Conservation (phyloP, 192 early-diverging fungal genomes). For the Coemansia umbellata region DNA sequence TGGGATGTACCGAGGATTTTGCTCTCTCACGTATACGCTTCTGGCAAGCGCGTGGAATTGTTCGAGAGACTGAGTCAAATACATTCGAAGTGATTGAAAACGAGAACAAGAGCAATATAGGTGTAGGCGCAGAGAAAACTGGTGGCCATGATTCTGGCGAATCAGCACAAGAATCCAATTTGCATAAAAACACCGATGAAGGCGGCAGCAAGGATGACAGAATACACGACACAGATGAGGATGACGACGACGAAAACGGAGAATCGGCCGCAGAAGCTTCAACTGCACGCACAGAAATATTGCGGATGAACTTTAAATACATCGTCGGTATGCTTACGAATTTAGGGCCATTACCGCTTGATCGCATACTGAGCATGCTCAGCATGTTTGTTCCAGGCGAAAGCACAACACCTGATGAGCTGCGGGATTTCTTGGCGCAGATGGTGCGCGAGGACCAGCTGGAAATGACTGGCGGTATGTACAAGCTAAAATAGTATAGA, state of each 20-base stretch:
- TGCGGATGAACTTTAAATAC: slow-evolving; percentile 53
- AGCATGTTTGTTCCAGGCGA: slow-evolving; percentile 52
- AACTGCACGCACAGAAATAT: slow-evolving; percentile 25
- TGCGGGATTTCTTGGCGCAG: slow-evolving; percentile 41
- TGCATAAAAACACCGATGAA: too few species aligned
- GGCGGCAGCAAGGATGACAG: neutral
- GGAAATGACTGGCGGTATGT: slow-evolving; percentile 46
- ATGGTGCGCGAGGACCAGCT: slow-evolving; percentile 52
- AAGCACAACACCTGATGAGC: slow-evolving; percentile 27
- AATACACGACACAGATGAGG: neutral
- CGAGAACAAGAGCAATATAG: neutral
- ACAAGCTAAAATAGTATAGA: slow-evolving; percentile 28
- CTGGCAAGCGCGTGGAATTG: slow-evolving; percentile 41
- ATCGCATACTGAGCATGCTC: slow-evolving; percentile 54
- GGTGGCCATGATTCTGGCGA: neutral
- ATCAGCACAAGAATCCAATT: neutral
- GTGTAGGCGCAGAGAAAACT: neutral
- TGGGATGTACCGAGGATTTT: slow-evolving; percentile 26
- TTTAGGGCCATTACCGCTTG: slow-evolving; percentile 54
- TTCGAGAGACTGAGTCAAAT: slow-evolving; percentile 14
- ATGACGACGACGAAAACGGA: neutral
- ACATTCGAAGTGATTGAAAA: slow-evolving; percentile 24
- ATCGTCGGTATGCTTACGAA: slow-evolving; percentile 57
- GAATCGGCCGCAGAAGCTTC: neutral
- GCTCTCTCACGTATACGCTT: slow-evolving; percentile 19